These are phyloP conservation scores for Ophiostoma sp. DNA, from an alignment of 2,329 filamentous ascomycete species.

Conservation along the genomic window DNA sequence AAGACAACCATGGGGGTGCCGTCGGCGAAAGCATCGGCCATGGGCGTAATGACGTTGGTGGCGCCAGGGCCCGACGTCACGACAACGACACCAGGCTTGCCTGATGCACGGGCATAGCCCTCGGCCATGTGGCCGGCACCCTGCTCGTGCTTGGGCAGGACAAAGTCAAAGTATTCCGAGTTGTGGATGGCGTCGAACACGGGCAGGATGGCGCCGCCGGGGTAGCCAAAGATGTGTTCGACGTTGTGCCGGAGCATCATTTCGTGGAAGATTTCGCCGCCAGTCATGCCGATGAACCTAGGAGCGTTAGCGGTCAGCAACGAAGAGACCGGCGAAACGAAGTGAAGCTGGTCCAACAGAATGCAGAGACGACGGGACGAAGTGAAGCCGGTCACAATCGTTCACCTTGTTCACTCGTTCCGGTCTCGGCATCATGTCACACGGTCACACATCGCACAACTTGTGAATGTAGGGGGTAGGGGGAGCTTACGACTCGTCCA, in stretches of 20 bases:
- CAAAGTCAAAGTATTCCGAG: slow-evolving; percentile 93
- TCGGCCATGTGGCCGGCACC: slow-evolving; percentile 98
- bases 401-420: too few species aligned
- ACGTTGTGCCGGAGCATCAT: slow-evolving; percentile 96
- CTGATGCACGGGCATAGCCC: slow-evolving; percentile 90
- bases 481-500: slow-evolving; percentile 71
- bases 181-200: slow-evolving; percentile 99
- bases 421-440: too few species aligned
- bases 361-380: background rate
- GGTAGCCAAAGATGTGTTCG: slow-evolving; percentile 92
- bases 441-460: background rate
- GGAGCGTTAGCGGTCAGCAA: background rate
- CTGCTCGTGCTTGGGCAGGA: slow-evolving; percentile 94
- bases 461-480: background rate
- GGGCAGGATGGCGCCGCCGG: slow-evolving; percentile 92
- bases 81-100: slow-evolving; percentile 91
- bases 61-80: slow-evolving; percentile 96
- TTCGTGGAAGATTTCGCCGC: slow-evolving; percentile 97
- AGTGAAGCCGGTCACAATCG: too few species aligned
- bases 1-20: slow-evolving; percentile 97
- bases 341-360: background rate
- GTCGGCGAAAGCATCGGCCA: slow-evolving; percentile 94
- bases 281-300: slow-evolving; percentile 90
- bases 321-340: background rate
- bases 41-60: slow-evolving; percentile 93